phyloP scores from a whole-genome alignment of 345 rosid species.

The Gossypium rotundifolium region DNA sequence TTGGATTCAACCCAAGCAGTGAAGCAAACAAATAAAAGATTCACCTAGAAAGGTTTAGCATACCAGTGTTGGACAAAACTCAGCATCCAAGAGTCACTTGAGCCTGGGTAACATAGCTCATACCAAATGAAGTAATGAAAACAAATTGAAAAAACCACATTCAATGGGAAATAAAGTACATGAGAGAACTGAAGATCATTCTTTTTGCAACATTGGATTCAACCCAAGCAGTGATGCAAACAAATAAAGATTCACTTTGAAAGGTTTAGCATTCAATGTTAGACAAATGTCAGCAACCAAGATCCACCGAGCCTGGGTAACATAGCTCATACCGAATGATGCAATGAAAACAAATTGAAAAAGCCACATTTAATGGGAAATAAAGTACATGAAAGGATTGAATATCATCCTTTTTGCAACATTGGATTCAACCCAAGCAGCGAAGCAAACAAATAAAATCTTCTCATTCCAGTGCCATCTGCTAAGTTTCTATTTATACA shows the following conservation, averaged over 20 bases:
- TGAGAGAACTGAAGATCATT: not conserved
- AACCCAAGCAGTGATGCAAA: not conserved
- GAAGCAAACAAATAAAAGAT: not conserved
- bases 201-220: not conserved
- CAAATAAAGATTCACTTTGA: not conserved
- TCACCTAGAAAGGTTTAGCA: not conserved
- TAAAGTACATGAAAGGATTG: not conserved
- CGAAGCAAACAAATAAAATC: not conserved
- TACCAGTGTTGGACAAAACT: not conserved
- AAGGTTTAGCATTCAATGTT: not conserved
- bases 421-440: not conserved
- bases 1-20: not conserved
- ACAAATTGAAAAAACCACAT: not conserved
- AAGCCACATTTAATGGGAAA: not conserved
- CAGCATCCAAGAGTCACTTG: not conserved
- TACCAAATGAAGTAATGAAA: not conserved
- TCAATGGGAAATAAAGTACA: not conserved
- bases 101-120: not conserved
- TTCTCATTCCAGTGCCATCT: not conserved
- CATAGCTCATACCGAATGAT: not conserved
- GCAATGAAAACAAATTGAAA: not conserved
- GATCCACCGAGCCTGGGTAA: not conserved
- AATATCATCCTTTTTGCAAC: not conserved
- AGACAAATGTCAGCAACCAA: not conserved
- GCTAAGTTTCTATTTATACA: not conserved